Percentiles rank a stretch among this genome's conserved stretches.
phyloP scores from a whole-genome alignment of 2,329 filamentous ascomycete species.

The Cytospora piceae region DNA sequence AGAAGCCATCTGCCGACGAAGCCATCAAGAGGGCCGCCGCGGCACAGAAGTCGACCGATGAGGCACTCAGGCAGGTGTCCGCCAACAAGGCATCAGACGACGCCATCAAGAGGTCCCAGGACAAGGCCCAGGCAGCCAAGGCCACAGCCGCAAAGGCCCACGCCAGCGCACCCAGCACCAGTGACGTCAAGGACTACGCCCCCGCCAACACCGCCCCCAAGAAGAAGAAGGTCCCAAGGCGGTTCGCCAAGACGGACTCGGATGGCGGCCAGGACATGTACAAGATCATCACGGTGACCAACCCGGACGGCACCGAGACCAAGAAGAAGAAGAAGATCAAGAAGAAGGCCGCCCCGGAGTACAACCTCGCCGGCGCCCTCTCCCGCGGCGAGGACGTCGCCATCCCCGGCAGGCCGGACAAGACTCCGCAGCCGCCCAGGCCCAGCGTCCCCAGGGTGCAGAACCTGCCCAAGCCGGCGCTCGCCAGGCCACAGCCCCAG shows the following conservation, averaged over 20 bases:
- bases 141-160: constrained; percentile 6
- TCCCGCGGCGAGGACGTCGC: constrained; percentile 27
- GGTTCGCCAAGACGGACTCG: constrained; percentile 18
- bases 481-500: constrained; percentile 12
- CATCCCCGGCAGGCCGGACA: constrained; percentile 27
- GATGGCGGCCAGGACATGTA: constrained; percentile 20
- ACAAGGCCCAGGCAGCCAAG: constrained; percentile 8
- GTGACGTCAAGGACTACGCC: constrained; percentile 28
- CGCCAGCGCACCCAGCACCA: constrained; percentile 8
- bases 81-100: constrained; percentile 5
- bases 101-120: constrained; percentile 1
- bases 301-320: constrained; percentile 18
- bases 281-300: constrained; percentile 9
- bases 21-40: neutral
- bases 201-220: constrained; percentile 3
- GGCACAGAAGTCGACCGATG: too few species aligned
- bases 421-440: constrained; percentile 8
- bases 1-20: constrained; percentile 14
- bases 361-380: constrained; percentile 26
- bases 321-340: constrained; percentile 32
- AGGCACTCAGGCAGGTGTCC: too few species aligned
- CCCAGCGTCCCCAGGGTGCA: constrained; percentile 17
- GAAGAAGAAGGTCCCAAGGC: constrained; percentile 10
- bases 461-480: constrained; percentile 12
- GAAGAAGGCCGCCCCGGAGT: constrained; percentile 26